These are phyloP conservation scores for Furcasterigmium furcatum DNA, from an alignment of 2,329 filamentous ascomycete genomes.

Conservation along the genomic window DNA sequence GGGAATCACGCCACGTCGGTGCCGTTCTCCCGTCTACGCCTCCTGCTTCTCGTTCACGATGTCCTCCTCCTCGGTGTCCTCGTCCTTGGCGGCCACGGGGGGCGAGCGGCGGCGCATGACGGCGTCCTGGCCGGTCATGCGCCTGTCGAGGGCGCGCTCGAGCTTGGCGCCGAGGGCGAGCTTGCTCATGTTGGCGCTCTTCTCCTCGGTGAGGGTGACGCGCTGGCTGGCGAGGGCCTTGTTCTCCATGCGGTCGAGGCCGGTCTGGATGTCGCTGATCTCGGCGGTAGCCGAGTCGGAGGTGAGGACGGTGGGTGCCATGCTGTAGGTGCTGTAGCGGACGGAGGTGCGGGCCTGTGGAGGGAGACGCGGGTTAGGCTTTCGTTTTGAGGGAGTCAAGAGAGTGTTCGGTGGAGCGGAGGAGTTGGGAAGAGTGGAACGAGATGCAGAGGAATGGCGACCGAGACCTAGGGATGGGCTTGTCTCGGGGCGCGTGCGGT, in stretches of 20 bases:
- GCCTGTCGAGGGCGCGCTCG: constrained; percentile 78
- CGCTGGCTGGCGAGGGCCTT: constrained; percentile 80
- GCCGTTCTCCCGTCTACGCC: not conserved
- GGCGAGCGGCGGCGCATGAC: constrained; percentile 60
- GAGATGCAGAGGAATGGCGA: constrained; percentile 4
- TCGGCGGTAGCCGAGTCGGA: constrained; percentile 54
- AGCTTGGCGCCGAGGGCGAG: constrained; percentile 87
- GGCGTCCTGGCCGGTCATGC: constrained; percentile 87
- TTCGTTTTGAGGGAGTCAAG: constrained; percentile 3
- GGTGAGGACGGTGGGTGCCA: constrained; percentile 50
- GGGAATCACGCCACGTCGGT: too few species aligned
- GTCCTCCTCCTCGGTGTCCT: constrained; percentile 15
- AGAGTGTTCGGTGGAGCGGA: too few species aligned
- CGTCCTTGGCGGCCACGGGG: constrained; percentile 8
- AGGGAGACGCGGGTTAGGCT: not conserved
- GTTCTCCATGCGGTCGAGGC: constrained; percentile 86
- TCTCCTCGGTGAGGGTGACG: constrained; percentile 74
- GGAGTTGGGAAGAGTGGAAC: not conserved
- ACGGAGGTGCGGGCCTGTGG: constrained; percentile 49
- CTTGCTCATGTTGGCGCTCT: constrained; percentile 79
- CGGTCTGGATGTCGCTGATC: constrained; percentile 69
- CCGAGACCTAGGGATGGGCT: constrained; percentile 1
- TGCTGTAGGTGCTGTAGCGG: constrained; percentile 59
- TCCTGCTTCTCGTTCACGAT: constrained; percentile 29
- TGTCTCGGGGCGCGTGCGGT: constrained; percentile 2